Conservation (phyloP, 257 asterid species). For the Solanum pimpinellifolium region DNA sequence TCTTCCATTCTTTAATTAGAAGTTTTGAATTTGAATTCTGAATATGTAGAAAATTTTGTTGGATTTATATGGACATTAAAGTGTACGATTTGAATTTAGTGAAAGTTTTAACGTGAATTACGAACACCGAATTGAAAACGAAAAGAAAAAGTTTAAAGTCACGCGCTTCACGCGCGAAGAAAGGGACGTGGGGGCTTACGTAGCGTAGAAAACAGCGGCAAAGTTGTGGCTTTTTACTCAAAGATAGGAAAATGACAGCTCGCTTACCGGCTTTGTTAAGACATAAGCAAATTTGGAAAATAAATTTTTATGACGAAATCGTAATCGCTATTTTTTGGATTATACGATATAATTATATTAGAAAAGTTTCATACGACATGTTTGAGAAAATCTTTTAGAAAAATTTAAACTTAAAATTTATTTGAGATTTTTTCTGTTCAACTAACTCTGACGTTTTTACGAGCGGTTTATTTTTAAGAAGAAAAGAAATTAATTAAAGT, state of each 20-base stretch:
- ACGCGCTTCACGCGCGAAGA: constrained; percentile 26
- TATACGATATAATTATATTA: no score
- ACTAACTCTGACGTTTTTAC: not conserved
- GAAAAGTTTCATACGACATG: not conserved
- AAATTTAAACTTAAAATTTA: no score
- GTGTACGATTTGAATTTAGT: fast-evolving
- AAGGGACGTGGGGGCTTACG: constrained; percentile 11
- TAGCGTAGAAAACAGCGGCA: constrained; percentile 21
- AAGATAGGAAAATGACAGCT: constrained; percentile 8
- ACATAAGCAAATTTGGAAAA: not conserved
- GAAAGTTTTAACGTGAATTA: fast-evolving
- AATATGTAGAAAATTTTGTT: fast-evolving
- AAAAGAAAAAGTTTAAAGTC: not conserved
- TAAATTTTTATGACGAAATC: not conserved
- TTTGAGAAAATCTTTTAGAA: fast-evolving
- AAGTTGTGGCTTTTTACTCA: not conserved
- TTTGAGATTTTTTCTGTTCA: not conserved
- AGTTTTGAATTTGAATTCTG: fast-evolving
- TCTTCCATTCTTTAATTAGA: not conserved
- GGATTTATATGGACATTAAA: fast-evolving
- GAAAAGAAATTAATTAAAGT: not conserved
- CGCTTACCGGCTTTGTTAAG: constrained; percentile 10
- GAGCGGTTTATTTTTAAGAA: not conserved
- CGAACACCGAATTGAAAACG: fast-evolving
- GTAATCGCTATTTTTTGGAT: not conserved